These are phyloP conservation scores for Populus alba DNA, from an alignment of 345 rosid species.

Conservation along the genomic window DNA sequence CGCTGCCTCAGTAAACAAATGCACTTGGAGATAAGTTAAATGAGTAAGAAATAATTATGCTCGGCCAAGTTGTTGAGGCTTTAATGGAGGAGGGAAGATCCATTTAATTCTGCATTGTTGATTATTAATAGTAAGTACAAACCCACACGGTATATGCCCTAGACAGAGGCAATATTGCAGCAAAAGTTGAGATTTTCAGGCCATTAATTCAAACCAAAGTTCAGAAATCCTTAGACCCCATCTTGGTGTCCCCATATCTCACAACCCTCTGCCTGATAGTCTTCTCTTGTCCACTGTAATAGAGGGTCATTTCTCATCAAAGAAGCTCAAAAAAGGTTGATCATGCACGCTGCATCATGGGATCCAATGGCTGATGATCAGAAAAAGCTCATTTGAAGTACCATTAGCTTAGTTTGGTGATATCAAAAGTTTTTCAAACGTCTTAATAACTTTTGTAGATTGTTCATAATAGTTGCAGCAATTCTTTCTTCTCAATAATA, in stretches of 20 bases:
- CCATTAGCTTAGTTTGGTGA: neutral
- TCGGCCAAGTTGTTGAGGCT: neutral
- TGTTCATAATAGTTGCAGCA: slow-evolving; percentile 14
- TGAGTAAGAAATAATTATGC: slow-evolving; percentile 20
- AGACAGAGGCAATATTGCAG: neutral
- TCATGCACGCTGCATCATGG: slow-evolving; percentile 9
- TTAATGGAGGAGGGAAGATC: neutral
- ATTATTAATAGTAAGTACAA: neutral
- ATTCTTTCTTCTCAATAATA: neutral
- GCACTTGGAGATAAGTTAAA: neutral
- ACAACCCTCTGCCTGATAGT: neutral
- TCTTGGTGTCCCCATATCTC: slow-evolving; percentile 8
- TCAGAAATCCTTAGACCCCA: slow-evolving; percentile 12
- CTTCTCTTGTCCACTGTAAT: neutral
- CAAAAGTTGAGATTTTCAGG: neutral
- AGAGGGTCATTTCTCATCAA: slow-evolving; percentile 1
- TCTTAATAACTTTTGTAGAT: slow-evolving; percentile 14
- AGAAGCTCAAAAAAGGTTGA: neutral
- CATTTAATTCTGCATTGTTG: neutral
- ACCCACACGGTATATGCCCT: slow-evolving; percentile 10
- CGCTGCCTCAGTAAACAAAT: neutral
- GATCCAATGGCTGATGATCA: slow-evolving; percentile 17
- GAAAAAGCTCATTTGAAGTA: neutral
- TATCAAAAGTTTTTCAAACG: slow-evolving; percentile 3
- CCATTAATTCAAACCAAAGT: neutral